Conservation (phyloP, 2,329 filamentous ascomycete species). For the Colletotrichum paranaense region DNA sequence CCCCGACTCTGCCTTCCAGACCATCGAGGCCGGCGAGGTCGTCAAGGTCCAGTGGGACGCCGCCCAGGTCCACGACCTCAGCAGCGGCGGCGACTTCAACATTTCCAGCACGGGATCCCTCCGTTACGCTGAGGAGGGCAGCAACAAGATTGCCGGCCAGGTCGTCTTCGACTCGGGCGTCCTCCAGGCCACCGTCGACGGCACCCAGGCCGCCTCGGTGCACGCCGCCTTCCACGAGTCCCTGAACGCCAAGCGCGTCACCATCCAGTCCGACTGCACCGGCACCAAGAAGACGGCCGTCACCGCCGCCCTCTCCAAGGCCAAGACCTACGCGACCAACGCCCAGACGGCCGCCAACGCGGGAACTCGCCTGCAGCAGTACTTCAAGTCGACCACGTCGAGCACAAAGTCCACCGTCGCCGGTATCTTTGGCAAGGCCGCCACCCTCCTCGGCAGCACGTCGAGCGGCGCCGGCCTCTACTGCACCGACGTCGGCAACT, state of each 20-base stretch:
- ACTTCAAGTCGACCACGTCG: slow-evolving; percentile 65
- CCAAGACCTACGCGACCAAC: too few species aligned
- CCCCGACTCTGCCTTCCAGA: slow-evolving; percentile 56
- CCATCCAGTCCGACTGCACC: slow-evolving; percentile 18
- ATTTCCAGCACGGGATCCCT: slow-evolving; percentile 56
- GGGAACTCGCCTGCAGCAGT: slow-evolving; percentile 47
- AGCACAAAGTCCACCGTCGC: slow-evolving; percentile 56
- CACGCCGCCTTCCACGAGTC: slow-evolving; percentile 54
- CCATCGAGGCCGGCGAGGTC: slow-evolving; percentile 54
- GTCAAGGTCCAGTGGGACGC: slow-evolving; percentile 62
- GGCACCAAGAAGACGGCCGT: slow-evolving; percentile 3
- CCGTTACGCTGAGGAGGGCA: slow-evolving; percentile 59
- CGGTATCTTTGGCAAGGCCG: slow-evolving; percentile 56
- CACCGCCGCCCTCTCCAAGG: slow-evolving; percentile 37
- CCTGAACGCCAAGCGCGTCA: slow-evolving; percentile 51
- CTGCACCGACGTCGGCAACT: slow-evolving; percentile 60
- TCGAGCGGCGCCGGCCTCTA: slow-evolving; percentile 58
- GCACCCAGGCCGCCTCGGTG: slow-evolving; percentile 58
- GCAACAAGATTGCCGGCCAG: slow-evolving; percentile 60
- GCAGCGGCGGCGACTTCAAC: too few species aligned
- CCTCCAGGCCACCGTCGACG: slow-evolving; percentile 66
- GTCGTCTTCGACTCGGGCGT: slow-evolving; percentile 66
- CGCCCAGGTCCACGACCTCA: slow-evolving; percentile 58
- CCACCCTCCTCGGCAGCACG: slow-evolving; percentile 56
- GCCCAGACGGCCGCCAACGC: background rate